These are phyloP conservation scores for Heterobasidion occidentale DNA, from an alignment of 1,284 basidiomycete genomes.

Conservation along the genomic window DNA sequence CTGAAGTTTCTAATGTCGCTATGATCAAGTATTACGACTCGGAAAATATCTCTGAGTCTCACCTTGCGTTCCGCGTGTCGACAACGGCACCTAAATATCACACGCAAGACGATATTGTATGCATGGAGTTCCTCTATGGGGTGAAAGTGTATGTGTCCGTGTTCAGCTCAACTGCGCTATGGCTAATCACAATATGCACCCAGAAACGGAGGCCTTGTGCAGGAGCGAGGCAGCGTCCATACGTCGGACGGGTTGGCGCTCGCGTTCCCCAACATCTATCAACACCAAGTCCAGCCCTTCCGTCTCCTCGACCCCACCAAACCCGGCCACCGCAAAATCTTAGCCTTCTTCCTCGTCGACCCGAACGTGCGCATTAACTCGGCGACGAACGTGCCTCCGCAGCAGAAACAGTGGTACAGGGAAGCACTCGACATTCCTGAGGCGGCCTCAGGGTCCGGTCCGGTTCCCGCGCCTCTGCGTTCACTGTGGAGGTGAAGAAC, in stretches of 20 bases:
- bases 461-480: background rate
- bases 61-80: slow-evolving; percentile 4
- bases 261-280: slow-evolving; percentile 25
- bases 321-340: slow-evolving; percentile 24
- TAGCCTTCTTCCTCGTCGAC: slow-evolving; percentile 26
- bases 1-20: background rate
- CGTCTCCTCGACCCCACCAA: slow-evolving; percentile 18
- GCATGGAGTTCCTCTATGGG: background rate
- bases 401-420: slow-evolving; percentile 16
- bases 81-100: slow-evolving; percentile 1
- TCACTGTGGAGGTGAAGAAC: background rate
- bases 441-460: background rate
- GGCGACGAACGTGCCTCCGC: slow-evolving; percentile 13
- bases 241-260: slow-evolving; percentile 17
- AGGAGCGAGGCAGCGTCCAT: slow-evolving; percentile 15
- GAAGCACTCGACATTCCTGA: background rate
- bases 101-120: background rate
- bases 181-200: background rate
- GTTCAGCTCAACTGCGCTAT: background rate
- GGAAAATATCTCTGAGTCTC: slow-evolving; percentile 11
- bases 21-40: slow-evolving; percentile 8
- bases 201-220: slow-evolving; percentile 1
- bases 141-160: background rate
- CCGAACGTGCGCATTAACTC: slow-evolving; percentile 13
- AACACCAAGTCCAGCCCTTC: slow-evolving; percentile 26